Base-by-base conservation (phyloP, 108 stramenopile genomes). In the Heterococcus sp. region DNA sequence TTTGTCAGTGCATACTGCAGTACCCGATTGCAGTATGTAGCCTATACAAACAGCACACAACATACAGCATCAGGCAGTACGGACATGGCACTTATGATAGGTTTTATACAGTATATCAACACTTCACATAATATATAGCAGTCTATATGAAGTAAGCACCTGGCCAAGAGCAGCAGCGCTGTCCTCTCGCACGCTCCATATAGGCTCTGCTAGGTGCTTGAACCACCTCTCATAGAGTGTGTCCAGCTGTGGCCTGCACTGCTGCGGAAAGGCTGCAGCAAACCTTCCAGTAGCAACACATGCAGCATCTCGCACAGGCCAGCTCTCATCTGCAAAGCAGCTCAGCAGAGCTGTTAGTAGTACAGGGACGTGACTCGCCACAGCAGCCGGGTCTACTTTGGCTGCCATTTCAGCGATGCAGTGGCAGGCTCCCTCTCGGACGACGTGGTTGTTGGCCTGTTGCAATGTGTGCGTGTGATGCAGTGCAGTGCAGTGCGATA, bases 301-400 rank as follows among this genome's bases (percentile, higher is more conserved):
- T 29, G 97, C 95, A 86, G 95, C 94, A 74, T 97, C 97, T 36
- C 97, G 92, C 39, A 97, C 97, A 8, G 97, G 97, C 97, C 97
- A 97, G 32, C 92, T 93, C 75, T 96, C 97, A 74, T 97, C 97
- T 74, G 93, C 93, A 78, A 97, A 96, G 88, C 96, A 96, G 89
- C 94, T 94, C 37, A 95, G 75, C n/a, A 97, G 86, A 2, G 95
- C 93, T 81, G 93, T 88, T 3, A 87, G 71, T n/a, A 88, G 69
- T 11, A 35, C 80, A 34, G 66, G 72, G 26, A 88, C 80, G 68
- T 84, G 78, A 5, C 72, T 73, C 4, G 78, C 78, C 28, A 86
- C 35, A 26, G 46, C 65, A 5, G 28, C 78, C 31, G 32, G 70
- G 1, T 37, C 32, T 38, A 97, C 82, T 84, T 93, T 93, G 67